Conservation (phyloP, 805 yeast genomes). For the Kuraishia borneana region DNA sequence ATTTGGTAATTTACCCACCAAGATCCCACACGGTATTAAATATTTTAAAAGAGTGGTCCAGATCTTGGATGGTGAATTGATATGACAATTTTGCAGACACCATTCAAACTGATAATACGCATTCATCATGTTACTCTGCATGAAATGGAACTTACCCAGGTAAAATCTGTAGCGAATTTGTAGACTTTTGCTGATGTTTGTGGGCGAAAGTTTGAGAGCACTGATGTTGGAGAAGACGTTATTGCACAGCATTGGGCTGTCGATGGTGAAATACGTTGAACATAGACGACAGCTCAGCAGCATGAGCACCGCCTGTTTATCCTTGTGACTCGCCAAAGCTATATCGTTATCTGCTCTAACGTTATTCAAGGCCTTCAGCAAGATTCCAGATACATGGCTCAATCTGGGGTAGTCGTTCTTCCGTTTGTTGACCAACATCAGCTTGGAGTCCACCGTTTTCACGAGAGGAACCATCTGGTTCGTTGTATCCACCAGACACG, state of each 20-base stretch:
- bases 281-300: conserved; percentile 39
- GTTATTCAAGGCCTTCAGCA: conserved; percentile 38
- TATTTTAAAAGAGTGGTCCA: conserved; percentile 28
- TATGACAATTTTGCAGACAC: conserved; percentile 29
- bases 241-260: conserved; percentile 46
- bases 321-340: conserved; percentile 16
- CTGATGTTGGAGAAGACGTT: conserved; percentile 53
- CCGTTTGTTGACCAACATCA: conserved; percentile 24
- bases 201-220: conserved; percentile 31
- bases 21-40: conserved; percentile 38
- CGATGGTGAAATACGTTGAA: conserved; percentile 37
- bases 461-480: conserved; percentile 35
- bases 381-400: conserved; percentile 33
- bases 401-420: conserved; percentile 27
- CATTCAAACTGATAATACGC: conserved; percentile 38
- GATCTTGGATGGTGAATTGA: conserved; percentile 15
- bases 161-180: conserved; percentile 42
- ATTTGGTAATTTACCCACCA: conserved; percentile 40
- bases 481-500: conserved; percentile 23
- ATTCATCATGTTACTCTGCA: conserved; percentile 36
- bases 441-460: conserved; percentile 25
- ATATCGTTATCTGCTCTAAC: conserved; percentile 33
- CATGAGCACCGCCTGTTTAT: conserved; percentile 34
- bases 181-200: conserved; percentile 28
- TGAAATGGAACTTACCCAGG: conserved; percentile 40